Percentiles rank a stretch among this genome's conserved stretches.
These are phyloP conservation scores for Fraxinus dipetala DNA, from an alignment of 305 asterid species.

Conservation along the genomic window DNA sequence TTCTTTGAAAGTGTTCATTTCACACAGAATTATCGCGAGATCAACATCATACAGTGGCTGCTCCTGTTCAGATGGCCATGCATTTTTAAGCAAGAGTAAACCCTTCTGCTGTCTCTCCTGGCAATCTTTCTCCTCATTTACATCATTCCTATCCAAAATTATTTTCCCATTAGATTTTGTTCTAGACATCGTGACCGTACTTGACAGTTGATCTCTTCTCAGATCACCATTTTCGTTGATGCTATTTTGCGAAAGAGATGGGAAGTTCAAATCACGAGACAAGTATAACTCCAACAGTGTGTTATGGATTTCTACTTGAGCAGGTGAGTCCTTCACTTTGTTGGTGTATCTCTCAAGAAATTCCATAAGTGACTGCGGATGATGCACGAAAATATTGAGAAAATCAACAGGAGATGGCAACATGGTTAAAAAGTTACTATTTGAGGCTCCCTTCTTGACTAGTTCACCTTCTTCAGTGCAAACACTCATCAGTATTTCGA, in stretches of 20 bases:
- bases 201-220: constrained; percentile 32
- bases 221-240: constrained; percentile 39
- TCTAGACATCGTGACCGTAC: constrained; percentile 31
- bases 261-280: constrained; percentile 77
- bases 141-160: constrained; percentile 25
- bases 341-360: constrained; percentile 78
- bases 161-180: constrained; percentile 46
- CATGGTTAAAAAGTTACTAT: constrained; percentile 65
- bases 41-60: constrained; percentile 89
- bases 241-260: constrained; percentile 57
- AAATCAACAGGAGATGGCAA: constrained; percentile 99
- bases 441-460: constrained; percentile 46
- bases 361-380: constrained; percentile 89
- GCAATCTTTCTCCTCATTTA: constrained; percentile 52
- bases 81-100: constrained; percentile 68
- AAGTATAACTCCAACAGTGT: constrained; percentile 83
- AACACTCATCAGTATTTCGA: constrained; percentile 80
- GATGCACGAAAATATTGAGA: constrained; percentile 75
- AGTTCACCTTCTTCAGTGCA: constrained; percentile 85
- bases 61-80: constrained; percentile 91
- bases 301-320: constrained; percentile 94
- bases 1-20: constrained; percentile 74
- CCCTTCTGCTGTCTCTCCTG: constrained; percentile 75
- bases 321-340: constrained; percentile 92
- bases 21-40: constrained; percentile 84